Percentiles rank a stretch among this genome's conserved stretches.
Conservation (phyloP, 257 asterid species). For the Solanum virginianum region DNA sequence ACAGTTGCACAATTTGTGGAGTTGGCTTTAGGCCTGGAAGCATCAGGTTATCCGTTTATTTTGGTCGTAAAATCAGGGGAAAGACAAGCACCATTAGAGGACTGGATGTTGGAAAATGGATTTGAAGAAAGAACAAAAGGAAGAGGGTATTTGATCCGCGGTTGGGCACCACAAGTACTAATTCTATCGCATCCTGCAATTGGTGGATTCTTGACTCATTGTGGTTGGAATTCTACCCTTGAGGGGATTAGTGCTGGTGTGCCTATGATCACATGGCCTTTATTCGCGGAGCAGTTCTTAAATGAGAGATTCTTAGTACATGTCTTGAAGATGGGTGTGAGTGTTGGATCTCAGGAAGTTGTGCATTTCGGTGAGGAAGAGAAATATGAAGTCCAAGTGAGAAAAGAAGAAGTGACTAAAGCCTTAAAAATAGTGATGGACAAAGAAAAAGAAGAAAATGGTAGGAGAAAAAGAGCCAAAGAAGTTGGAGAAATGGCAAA, state of each 20-base stretch:
- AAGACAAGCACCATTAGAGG: neutral
- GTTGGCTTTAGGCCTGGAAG: neutral
- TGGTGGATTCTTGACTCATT: conserved; percentile 1
- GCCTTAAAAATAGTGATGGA: neutral
- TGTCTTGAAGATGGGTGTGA: neutral
- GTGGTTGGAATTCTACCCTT: neutral
- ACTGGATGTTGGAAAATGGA: neutral
- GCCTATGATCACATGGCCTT: conserved; percentile 1
- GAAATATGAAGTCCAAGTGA: neutral
- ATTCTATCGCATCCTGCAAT: neutral
- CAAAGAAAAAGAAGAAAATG: neutral
- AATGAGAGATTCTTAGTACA: neutral
- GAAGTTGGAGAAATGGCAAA: neutral
- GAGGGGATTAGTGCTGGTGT: neutral
- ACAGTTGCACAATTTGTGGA: neutral
- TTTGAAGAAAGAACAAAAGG: neutral
- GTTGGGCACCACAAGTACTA: neutral
- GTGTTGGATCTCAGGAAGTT: neutral
- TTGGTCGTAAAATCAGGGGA: neutral
- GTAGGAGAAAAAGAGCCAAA: neutral
- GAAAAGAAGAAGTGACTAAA: neutral
- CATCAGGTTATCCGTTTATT: neutral
- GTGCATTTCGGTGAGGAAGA: neutral
- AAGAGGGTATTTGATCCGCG: neutral
- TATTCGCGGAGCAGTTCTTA: neutral